Evolutionary conservation across 306 rosid genomes (phyloP), one percentile per base, ranked within the genome.

Genomic region (Acacia crassicarpa): DNA sequence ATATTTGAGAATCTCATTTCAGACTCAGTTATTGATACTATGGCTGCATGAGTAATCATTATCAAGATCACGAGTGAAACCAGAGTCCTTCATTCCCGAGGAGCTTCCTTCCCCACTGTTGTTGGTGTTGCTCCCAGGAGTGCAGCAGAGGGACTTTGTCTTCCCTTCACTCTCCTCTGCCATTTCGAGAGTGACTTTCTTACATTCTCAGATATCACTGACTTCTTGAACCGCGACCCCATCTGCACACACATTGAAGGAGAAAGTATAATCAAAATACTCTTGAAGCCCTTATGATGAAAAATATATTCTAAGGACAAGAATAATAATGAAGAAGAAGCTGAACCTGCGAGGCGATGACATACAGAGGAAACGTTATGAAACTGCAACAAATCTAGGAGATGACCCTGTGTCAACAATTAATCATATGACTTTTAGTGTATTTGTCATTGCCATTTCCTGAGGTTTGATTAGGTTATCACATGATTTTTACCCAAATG

Each of bases 331-430:
- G n/a, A 72, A 59, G 72, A 72, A 67, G 35, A 81, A 83, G 35
- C 66, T 72, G 71, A 32, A 94, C 98, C 95, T 94, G 99, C 62
- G 98, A 87, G 83, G 91, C 74, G 84, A 95, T 92, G 65, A 95
- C 98, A 86, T 95, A 93, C 67, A 95, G 93, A 54, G 98, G 98
- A 82, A 95, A 93, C 35, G 98, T 93, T 44, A 91, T 86, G 77
- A 88, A 95, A 91, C 99, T 95, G 89, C 99, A 91, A 97, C 99
- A 95, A 67, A 92, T 81, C 72, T 92, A 96, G n/a, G 97, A 85
- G 79, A 84, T 44, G 65, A 87, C 84, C 89, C 99, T 93, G 94
- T 78, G 54, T 67, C 63, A 71, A 67, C 69, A 75, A 17, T 20
- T 32, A 74, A 48, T 63, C 44, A 16, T 38, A 17, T 53, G 23